Evolutionary conservation across 768 basidiomycete genomes (phyloP), one percentile per base, ranked within the genome.

Genomic region (Mrakia frigida): DNA sequence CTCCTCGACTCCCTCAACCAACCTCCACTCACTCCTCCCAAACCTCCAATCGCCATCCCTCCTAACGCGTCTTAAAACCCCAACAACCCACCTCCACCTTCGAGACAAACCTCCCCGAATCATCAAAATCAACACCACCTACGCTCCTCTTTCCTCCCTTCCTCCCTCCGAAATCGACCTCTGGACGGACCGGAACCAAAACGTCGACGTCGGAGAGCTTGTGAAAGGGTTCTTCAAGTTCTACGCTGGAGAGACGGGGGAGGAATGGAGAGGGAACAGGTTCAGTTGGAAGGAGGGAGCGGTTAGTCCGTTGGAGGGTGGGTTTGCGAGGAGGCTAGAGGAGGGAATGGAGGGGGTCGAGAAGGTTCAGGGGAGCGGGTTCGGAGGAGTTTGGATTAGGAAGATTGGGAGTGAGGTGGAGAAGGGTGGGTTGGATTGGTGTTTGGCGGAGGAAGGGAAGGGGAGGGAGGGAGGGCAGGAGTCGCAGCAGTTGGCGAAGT

Each of bases 151-250:
- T 39, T 43, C 46, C 41, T 63, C 61, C 60, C 73, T 74, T 18
- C 33, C 61, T 31, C 10, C 25, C 21, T 43, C 41, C 25, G 33
- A 39, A 28, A 41, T 67, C 28, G 43, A 10, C 14, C 13, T 37
- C 28, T 74, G 73, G 73, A 43, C 33, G 7, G 31, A 13, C 0
- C 73, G 73, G 21, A 74, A 74, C 63, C 14, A 43, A 6, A 18
- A 53, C 31, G 63, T 74, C 73, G 73, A 74, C 63, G 41, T 74
- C 50, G 73, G 73, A 14, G 41, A 50, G 31, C 60, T 74, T 63
- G 21, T 67, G 46, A 25, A 25, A 6, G 73, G 61, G 28, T 74
- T 74, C 73, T 74, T 74, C 43, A 25, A 28, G 7, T 74, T 65
- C 73, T 74, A 74, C 43, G 61, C 73, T 21, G 73, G 73, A 28